phyloP scores from a whole-genome alignment of 192 early-diverging fungal genomes.

The Coemansia pectinata region DNA sequence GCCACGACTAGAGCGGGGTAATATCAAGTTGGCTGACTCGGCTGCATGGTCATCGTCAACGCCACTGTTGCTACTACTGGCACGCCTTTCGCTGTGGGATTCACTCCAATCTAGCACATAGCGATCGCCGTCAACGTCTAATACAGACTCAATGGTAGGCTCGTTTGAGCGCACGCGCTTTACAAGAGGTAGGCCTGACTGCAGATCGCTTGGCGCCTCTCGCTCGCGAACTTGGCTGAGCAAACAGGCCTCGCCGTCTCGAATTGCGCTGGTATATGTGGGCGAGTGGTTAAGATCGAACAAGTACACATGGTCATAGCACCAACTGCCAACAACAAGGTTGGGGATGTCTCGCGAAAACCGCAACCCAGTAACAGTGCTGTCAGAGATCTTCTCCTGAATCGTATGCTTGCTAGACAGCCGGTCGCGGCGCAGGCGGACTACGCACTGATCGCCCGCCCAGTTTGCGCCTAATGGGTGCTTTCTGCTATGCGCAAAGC shows the following conservation, averaged over 20 bases:
- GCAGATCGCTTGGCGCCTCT: not conserved
- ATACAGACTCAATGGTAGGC: not conserved
- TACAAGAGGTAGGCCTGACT: not conserved
- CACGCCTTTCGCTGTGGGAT: not conserved
- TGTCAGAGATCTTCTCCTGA: conserved; percentile 24
- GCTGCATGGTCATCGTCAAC: not conserved
- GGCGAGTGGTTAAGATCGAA: conserved; percentile 56
- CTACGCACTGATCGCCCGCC: conserved; percentile 37
- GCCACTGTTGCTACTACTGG: not conserved
- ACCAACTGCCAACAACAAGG: conserved; percentile 62
- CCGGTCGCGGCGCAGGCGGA: conserved; percentile 26
- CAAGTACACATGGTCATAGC: conserved; percentile 56
- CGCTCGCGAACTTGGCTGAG: not conserved
- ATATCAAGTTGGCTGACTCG: not conserved
- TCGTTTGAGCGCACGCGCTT: conserved; percentile 26
- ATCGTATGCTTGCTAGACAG: conserved; percentile 1
- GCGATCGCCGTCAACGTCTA: not conserved
- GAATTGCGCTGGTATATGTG: conserved; percentile 18
- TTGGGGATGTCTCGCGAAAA: conserved; percentile 39
- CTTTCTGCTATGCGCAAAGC: not conserved
- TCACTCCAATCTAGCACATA: not conserved
- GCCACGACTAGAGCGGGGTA: not conserved
- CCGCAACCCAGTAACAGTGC: conserved; percentile 41
- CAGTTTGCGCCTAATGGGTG: conserved; percentile 11
- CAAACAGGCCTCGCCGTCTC: not conserved